Evolutionary conservation across 2,329 filamentous ascomycete species (phyloP).

Genomic region (Sporothrix brunneoviolacea): DNA sequence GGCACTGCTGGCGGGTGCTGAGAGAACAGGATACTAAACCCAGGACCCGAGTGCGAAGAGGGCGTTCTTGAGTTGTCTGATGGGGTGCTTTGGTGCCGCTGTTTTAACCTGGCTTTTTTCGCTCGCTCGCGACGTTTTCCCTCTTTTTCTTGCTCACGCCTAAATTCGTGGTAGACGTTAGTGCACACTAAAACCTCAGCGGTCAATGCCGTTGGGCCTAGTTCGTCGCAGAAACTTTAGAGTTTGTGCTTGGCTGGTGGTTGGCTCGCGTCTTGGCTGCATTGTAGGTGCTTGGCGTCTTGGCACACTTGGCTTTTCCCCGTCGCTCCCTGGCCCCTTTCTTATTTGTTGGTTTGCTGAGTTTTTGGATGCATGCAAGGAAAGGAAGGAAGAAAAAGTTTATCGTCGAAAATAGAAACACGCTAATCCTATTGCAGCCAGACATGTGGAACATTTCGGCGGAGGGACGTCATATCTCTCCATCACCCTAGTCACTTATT

Average conservation of each 20-base stretch:
- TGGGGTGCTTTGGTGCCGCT: too few relatives aligned
- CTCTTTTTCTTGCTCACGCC: not conserved
- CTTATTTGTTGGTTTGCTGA: not conserved
- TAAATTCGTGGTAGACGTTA: too few relatives aligned
- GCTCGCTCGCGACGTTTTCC: too few relatives aligned
- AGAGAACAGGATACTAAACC: too few relatives aligned
- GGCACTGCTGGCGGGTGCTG: too few relatives aligned
- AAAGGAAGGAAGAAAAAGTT: slow-evolving; percentile 15
- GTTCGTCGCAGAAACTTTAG: not conserved
- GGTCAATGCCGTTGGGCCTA: too few relatives aligned
- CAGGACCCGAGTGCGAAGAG: too few relatives aligned
- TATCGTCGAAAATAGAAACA: slow-evolving; percentile 20
- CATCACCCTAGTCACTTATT: not conserved
- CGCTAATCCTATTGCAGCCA: not conserved
- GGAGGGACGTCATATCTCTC: slow-evolving; percentile 11
- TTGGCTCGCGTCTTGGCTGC: not conserved
- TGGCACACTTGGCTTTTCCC: slow-evolving; percentile 9
- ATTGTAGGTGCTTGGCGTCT: not conserved
- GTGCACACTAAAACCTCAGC: too few relatives aligned
- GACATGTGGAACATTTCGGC: slow-evolving; percentile 1
- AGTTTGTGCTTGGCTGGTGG: not conserved
- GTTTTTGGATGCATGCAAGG: too few relatives aligned
- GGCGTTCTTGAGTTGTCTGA: too few relatives aligned
- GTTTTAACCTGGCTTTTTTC: too few relatives aligned
- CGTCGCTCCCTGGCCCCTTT: not conserved